Conservation (phyloP, 192 early-diverging fungal genomes). For the Rhizoclosmatium sp. region DNA sequence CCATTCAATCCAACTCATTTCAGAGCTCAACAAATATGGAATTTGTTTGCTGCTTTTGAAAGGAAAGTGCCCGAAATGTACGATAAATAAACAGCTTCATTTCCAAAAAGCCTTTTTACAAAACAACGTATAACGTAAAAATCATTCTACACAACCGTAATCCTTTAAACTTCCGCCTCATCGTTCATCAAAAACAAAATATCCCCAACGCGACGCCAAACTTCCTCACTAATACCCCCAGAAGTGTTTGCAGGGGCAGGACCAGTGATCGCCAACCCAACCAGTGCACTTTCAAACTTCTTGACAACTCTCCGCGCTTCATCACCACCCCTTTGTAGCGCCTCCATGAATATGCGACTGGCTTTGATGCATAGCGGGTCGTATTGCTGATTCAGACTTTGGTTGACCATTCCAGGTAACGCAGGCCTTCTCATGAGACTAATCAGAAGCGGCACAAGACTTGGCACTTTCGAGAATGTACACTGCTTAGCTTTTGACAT, state of each 20-base stretch:
- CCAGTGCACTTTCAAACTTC: slow-evolving; percentile 7
- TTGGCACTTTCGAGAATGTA: neutral
- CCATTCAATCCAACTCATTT: too few species aligned
- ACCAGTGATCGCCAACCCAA: slow-evolving; percentile 16
- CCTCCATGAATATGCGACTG: slow-evolving; percentile 8
- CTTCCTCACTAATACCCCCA: slow-evolving; percentile 9
- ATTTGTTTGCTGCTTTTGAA: too few species aligned
- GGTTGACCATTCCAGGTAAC: neutral
- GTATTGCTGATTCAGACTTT: neutral
- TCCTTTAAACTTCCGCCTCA: neutral
- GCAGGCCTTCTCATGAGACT: slow-evolving; percentile 7
- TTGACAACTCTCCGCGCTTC: slow-evolving; percentile 27
- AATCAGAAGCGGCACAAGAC: slow-evolving; percentile 12
- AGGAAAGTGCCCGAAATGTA: too few species aligned
- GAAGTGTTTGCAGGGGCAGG: neutral
- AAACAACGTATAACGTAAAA: too few species aligned
- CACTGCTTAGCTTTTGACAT: neutral
- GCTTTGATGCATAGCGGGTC: slow-evolving; percentile 24
- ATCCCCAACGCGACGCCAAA: slow-evolving; percentile 13
- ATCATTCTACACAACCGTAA: too few species aligned
- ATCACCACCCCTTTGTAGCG: slow-evolving; percentile 11
- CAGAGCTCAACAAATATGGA: too few species aligned
- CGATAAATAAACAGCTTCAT: too few species aligned
- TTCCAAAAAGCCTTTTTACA: too few species aligned
- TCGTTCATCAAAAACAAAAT: slow-evolving; percentile 29